Evolutionary conservation across 805 yeast species (phyloP), one percentile per base, ranked within the genome.

Genomic region (Naumovozyma castellii): DNA sequence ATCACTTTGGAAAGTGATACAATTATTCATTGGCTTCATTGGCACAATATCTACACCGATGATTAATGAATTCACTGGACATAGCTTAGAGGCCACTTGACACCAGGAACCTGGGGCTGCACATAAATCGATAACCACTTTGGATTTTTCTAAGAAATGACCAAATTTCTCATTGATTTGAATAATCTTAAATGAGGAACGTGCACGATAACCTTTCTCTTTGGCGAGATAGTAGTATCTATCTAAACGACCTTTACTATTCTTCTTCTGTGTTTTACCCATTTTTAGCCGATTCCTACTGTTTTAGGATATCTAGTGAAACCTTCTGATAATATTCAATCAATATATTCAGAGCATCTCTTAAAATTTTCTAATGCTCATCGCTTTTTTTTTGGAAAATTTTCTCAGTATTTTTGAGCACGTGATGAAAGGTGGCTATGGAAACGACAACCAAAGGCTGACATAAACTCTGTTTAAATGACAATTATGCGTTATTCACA

Each of bases 81-180:
- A 87, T 39, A 86, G 64, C 45, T 87, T 84, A 1, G 95, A 78
- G 1, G 98, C 98, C 34, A 92, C 97, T 68, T 92, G 98, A 73
- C 98, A 92, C 98, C 98, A 92, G 3, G 97, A 86, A 42, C 98
- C 98, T 32, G 97, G 97, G 9, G 98, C 98, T 39, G 97, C 97
- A 80, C 98, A 92, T 53, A 92, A 71, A 73, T 92, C 98, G 38
- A 92, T 84, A 34, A 92, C 96, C 33, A 92, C 97, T 62, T 86
- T 92, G 15, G 96, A 85, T 58, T 85, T 84, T 53, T 88, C 96
- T 39, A 88, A 67, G 61, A 92, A 92, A 64, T 88, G 95, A 28
- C 97, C 97, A 70, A 78, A 92, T 61, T 92, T 92, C 59, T 92
- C 96, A 66, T 92, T 92, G 45, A 92, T 84, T 63, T 92, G 98